Conservation (phyloP, 2,329 filamentous ascomycete species). For the Sphaerulina vaccinii region DNA sequence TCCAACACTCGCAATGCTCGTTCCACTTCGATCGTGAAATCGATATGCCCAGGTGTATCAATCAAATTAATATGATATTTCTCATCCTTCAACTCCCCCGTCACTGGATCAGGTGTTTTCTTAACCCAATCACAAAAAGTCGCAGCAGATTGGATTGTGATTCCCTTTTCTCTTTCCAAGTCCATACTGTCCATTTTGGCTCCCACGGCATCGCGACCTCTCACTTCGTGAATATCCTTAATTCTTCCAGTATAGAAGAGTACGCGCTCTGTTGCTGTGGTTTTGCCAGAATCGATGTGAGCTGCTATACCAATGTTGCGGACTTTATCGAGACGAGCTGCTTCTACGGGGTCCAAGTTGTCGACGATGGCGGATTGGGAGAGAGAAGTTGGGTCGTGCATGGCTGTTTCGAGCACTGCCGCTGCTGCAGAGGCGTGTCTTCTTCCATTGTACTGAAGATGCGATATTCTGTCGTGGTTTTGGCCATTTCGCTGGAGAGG, state of each 20-base stretch:
- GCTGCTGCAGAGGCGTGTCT: conserved; percentile 34
- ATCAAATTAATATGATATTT: conserved; percentile 98
- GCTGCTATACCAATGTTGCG: conserved; percentile 98
- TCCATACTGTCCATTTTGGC: conserved; percentile 99
- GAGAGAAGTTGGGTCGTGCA: conserved; percentile 56
- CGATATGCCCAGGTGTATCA: conserved; percentile 96
- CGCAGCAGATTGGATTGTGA: conserved; percentile 96
- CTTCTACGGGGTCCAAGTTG: conserved; percentile 78
- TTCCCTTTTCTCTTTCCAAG: conserved; percentile 94
- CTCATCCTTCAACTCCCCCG: conserved; percentile 75
- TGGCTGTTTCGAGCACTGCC: conserved; percentile 54
- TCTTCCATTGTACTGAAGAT: conserved; percentile 10
- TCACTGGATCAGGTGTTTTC: conserved; percentile 48
- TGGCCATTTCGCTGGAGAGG: conserved; percentile 22
- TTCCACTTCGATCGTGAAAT: conserved; percentile 99
- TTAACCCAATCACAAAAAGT: conserved; percentile 98
- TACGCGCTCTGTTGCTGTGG: conserved; percentile 91
- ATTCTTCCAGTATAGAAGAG: conserved; percentile 98
- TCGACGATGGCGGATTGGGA: conserved; percentile 68
- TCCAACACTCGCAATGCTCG: conserved; percentile 90
- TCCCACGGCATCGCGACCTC: conserved; percentile 89
- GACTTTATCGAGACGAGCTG: conserved; percentile 72
- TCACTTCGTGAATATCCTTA: conserved; percentile 94
- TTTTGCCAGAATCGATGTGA: conserved; percentile 98
- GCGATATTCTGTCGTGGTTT: conserved; percentile 32